Evolutionary conservation across 1,139 yeast genomes (phyloP).

Genomic region (Meyerozyma elateridarum): DNA sequence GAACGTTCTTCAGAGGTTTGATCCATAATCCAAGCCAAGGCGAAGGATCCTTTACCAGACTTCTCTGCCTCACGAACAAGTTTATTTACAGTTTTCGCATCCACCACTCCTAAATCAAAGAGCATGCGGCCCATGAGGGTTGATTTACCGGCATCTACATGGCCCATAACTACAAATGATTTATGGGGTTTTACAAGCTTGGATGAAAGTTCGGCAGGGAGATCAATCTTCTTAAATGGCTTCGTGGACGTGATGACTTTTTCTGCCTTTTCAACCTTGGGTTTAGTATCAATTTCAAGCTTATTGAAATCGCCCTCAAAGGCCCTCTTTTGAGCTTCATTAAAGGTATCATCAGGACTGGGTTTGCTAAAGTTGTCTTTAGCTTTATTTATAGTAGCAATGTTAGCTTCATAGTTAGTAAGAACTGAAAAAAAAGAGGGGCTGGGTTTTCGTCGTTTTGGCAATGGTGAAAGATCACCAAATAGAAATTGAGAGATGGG

Average conservation of each 20-base stretch:
- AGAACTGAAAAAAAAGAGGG: constrained; percentile 25
- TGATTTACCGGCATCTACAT: constrained; percentile 97
- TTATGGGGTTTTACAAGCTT: constrained; percentile 54
- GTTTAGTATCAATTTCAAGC: constrained; percentile 20
- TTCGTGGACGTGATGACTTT: constrained; percentile 27
- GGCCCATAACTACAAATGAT: constrained; percentile 87
- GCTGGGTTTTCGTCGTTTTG: constrained; percentile 21
- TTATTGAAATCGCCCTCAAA: constrained; percentile 38
- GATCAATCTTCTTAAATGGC: constrained; percentile 37
- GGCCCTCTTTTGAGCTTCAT: constrained; percentile 56
- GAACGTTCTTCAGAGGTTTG: constrained; percentile 88
- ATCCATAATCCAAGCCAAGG: constrained; percentile 97
- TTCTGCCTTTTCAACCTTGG: constrained; percentile 5
- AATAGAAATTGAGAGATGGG: constrained; percentile 2
- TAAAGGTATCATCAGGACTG: constrained; percentile 78
- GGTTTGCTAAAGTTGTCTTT: constrained; percentile 58
- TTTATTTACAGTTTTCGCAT: constrained; percentile 69
- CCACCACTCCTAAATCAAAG: constrained; percentile 78
- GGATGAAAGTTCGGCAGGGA: constrained; percentile 33
- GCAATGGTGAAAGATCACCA: no score
- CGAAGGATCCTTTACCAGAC: constrained; percentile 88
- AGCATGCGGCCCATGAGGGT: constrained; percentile 88
- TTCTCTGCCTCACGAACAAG: constrained; percentile 75
- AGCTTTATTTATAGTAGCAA: constrained; percentile 40
- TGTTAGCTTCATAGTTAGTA: constrained; percentile 47